Evolutionary conservation across 371 early-diverging fungal genomes (phyloP).

Genomic region (Rhizopus sp.): DNA sequence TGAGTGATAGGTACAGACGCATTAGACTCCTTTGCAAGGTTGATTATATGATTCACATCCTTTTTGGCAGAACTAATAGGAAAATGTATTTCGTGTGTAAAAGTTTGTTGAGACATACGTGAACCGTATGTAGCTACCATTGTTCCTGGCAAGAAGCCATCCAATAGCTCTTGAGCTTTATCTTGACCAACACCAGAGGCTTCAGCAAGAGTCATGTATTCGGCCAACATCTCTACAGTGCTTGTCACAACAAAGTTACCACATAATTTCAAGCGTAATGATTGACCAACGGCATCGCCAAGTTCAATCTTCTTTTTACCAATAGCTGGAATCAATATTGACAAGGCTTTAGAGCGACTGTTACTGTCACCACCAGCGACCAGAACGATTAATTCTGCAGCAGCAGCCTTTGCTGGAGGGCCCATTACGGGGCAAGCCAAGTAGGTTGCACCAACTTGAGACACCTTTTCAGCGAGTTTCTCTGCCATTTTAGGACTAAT

Average conservation of each 20-base stretch:
- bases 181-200: conserved; percentile 56
- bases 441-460: conserved; percentile 17
- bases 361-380: conserved; percentile 29
- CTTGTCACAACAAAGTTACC: conserved; percentile 69
- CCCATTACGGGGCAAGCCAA: conserved; percentile 49
- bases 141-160: conserved; percentile 52
- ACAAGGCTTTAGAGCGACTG: conserved; percentile 16
- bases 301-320: conserved; percentile 46
- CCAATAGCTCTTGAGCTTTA: conserved; percentile 58
- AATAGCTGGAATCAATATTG: conserved; percentile 34
- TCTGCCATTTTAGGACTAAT: conserved; percentile 31
- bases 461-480: conserved; percentile 15
- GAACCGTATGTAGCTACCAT: conserved; percentile 32
- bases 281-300: conserved; percentile 48
- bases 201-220: conserved; percentile 72
- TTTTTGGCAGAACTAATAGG: conserved; percentile 35
- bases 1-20: conserved; percentile 31
- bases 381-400: conserved; percentile 32
- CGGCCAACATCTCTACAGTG: conserved; percentile 63
- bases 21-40: conserved; percentile 30
- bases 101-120: conserved; percentile 41
- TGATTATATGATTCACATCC: conserved; percentile 40
- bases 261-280: conserved; percentile 61
- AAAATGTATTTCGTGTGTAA: conserved; percentile 32
- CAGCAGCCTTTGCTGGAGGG: conserved; percentile 36